Conservation (phyloP, 2,329 filamentous ascomycete genomes). For the Aspergillus sp. region DNA sequence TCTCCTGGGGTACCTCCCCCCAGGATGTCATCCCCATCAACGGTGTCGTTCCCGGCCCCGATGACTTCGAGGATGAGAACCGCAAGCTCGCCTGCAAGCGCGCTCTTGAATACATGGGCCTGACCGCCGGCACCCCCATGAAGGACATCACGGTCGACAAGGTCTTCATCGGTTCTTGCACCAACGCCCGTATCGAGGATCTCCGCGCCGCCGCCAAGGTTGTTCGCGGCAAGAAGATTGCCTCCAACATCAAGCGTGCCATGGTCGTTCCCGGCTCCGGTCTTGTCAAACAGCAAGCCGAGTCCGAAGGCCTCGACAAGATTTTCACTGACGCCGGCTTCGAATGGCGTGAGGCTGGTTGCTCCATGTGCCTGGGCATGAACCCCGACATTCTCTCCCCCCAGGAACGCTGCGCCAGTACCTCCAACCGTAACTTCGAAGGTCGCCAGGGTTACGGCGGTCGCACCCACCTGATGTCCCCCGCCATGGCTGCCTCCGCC, state of each 20-base stretch:
- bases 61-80: conserved; percentile 75
- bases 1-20: conserved; percentile 96
- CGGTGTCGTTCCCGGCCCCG: conserved; percentile 83
- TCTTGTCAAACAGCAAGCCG: conserved; percentile 87
- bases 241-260: conserved; percentile 84
- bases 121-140: conserved; percentile 82
- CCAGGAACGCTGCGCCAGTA: conserved; percentile 89
- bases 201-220: conserved; percentile 82
- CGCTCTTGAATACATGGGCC: conserved; percentile 94
- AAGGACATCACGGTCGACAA: conserved; percentile 92
- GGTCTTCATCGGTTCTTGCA: conserved; percentile 97
- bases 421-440: conserved; percentile 97
- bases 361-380: conserved; percentile 99
- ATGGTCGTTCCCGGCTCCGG: conserved; percentile 97
- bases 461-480: conserved; percentile 93
- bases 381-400: conserved; percentile 96
- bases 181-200: conserved; percentile 96
- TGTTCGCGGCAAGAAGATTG: conserved; percentile 83
- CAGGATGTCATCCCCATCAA: conserved; percentile 96
- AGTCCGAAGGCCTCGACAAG: conserved; percentile 88
- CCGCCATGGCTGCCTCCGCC: conserved; percentile 91
- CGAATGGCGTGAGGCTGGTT: conserved; percentile 97
- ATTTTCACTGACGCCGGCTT: conserved; percentile 91
- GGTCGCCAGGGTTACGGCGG: conserved; percentile 90
- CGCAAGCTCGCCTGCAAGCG: conserved; percentile 80